These are phyloP conservation scores for Calocybe gambosa DNA, from an alignment of 1,284 basidiomycete genomes.

Conservation along the genomic window DNA sequence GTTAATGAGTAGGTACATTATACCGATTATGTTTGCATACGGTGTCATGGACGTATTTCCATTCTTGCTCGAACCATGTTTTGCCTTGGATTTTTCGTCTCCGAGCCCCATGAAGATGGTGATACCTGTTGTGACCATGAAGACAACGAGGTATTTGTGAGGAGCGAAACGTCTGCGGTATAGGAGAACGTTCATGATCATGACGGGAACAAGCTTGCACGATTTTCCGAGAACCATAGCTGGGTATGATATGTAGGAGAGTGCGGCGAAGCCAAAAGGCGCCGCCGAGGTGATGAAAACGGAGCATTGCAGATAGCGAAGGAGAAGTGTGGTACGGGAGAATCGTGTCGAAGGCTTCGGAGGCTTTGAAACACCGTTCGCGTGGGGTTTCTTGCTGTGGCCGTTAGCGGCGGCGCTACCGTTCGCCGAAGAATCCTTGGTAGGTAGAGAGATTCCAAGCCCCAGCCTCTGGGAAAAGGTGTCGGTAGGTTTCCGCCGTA, in stretches of 20 bases:
- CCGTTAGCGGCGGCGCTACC: constrained; percentile 23
- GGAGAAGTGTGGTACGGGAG: constrained; percentile 52
- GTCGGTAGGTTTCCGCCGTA: constrained; percentile 52
- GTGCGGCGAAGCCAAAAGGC: constrained; percentile 91
- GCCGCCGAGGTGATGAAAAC: constrained; percentile 87
- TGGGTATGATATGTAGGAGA: constrained; percentile 96
- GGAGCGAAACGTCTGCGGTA: constrained; percentile 88
- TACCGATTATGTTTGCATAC: constrained; percentile 56
- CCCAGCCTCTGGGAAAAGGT: constrained; percentile 54
- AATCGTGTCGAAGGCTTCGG: constrained; percentile 31
- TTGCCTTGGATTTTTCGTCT: constrained; percentile 45
- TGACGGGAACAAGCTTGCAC: constrained; percentile 95
- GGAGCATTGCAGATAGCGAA: constrained; percentile 78
- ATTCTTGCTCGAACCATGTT: constrained; percentile 25
- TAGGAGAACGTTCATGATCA: constrained; percentile 89
- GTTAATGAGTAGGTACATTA: constrained; percentile 78
- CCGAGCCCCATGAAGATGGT: constrained; percentile 93
- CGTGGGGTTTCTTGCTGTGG: constrained; percentile 15
- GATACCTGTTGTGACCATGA: constrained; percentile 90
- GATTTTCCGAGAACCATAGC: constrained; percentile 98
- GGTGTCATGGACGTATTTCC: constrained; percentile 25
- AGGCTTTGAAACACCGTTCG: constrained; percentile 23
- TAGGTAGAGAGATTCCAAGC: constrained; percentile 31
- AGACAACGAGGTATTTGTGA: constrained; percentile 93
- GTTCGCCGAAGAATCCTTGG: constrained; percentile 19